Evolutionary conservation across 495 filamentous ascomycete genomes (phyloP), one percentile per base, ranked within the genome.

Genomic region (Pyronema domesticum): DNA sequence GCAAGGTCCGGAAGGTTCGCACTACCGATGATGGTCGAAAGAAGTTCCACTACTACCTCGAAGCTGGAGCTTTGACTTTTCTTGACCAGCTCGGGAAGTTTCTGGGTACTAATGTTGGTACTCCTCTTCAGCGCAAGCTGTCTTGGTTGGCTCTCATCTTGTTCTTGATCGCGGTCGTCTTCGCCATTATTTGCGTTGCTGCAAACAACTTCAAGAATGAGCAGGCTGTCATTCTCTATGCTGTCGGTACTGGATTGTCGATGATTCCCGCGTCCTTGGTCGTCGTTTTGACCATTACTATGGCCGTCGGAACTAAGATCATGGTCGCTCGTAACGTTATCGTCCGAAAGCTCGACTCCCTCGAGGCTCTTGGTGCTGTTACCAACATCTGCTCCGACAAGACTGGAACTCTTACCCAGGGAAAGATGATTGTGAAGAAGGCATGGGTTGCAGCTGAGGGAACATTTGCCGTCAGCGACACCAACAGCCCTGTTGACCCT

Each of bases 341-440:
- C 37, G 73, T 73, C 11, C 69, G 74, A 9, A 75, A 74, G 44
- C 63, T 77, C 33, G 68, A 70, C 57, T 74, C 73, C 11, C 57
- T 77, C 6, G 74, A 77, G 57, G 79, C 81, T 3, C 69, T 85
- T 17, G 81, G 81, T 13, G 80, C 73, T 37, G 76, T 82, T n/a
- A 81, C 79, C 19, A 76, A 82, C 58, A 82, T 85, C 50, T 84
- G 81, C 62, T 82, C 80, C 0, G 81, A 83, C 58, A 85, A 83
- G 63, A 85, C 81, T 14, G 80, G 81, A 13, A 83, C 81, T 10
- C 65, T 85, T 30, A 83, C 82, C 0, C 82, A 85, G 64, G 82
- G 82, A 18, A 76, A 73, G 53, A 78, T 78, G 75, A 69, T 76
- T 7, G 70, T 72, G 18, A 75, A 69, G 52, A 70, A 69, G 51